These are phyloP conservation scores for Adansonia grandidieri DNA, from an alignment of 441 rosid species.

Conservation along the genomic window DNA sequence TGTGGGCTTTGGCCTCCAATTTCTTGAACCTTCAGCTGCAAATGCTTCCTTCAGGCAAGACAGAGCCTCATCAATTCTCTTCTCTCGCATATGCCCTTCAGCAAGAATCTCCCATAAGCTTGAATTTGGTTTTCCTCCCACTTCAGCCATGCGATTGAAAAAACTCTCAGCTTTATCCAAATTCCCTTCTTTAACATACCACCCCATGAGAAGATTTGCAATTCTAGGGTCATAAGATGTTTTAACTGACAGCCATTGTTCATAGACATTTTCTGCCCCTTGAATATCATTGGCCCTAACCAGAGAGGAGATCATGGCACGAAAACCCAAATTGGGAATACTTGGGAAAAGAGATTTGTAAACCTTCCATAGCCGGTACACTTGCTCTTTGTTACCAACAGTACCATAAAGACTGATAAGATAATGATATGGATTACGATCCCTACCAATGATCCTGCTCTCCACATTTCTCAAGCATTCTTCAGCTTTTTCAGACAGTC, in stretches of 20 bases:
- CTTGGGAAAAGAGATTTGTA: conserved; percentile 81
- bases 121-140: conserved; percentile 73
- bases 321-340: conserved; percentile 85
- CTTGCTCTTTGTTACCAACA: conserved; percentile 68
- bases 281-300: conserved; percentile 54
- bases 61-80: conserved; percentile 58
- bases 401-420: conserved; percentile 79
- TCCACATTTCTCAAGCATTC: too few relatives aligned
- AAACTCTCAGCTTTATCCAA: conserved; percentile 62
- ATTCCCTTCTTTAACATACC: conserved; percentile 59
- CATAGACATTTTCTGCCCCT: too few relatives aligned
- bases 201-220: conserved; percentile 72
- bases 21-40: conserved; percentile 52
- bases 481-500: too few relatives aligned
- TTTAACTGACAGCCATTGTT: too few relatives aligned
- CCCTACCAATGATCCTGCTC: conserved; percentile 77
- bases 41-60: conserved; percentile 73
- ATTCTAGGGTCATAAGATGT: too few relatives aligned
- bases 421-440: conserved; percentile 85
- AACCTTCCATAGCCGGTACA: conserved; percentile 69
- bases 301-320: conserved; percentile 77
- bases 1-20: conserved; percentile 80
- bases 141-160: conserved; percentile 63
- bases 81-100: conserved; percentile 40
- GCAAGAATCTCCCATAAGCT: too few relatives aligned